Base-by-base conservation (phyloP, 2,329 filamentous ascomycete species). In the Dryadomyces quercus-mongolicae region DNA sequence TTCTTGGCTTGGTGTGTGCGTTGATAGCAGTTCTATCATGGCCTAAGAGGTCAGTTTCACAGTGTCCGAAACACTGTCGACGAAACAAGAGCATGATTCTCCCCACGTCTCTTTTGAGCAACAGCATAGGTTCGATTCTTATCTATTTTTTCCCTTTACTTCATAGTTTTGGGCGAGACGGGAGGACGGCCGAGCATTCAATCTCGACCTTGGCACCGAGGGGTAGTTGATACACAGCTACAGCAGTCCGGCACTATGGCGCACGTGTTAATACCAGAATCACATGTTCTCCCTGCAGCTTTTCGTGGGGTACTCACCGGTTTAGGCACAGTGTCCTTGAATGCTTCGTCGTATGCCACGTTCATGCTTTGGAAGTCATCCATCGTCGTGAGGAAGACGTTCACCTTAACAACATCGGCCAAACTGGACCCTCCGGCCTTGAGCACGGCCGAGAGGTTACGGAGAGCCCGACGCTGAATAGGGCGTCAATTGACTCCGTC, bases 191-290 rank as follows among this genome's bases (percentile, higher is more conserved):
- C 2, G 49, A 51, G 15, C 42, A 85, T 71, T 90, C 85, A 64
- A 90, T 86, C 72, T 89, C 86, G 9, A 90, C 80, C 55, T 84
- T 78, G 3, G 85, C 84, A 12, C 78, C 77, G 63, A 85, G 77
- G 1, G 85, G 86, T 61, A 90, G 70, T 64, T 85, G 77, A 67
- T 86, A 81, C 13, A 89, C 86, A 0, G 85, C 85, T 25, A 90
- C 84, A 64, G 85, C 90, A 52, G 80, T 85, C 56, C 84, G 68
- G 49, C 68, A 70, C 71, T 74, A 31, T 31, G 25, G 25, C 25
- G 25, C 25, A 31, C 8, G 4, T 31, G 25, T 31, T 31, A 31
- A 31, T 31, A 31, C 25, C 25, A 31, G 8, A 4, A 31, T 31
- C 25, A 31, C 25, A 4, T 31, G 25, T 31, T 31, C 25, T 31